These are phyloP conservation scores for Corymbia maculata DNA, from an alignment of 345 rosid genomes.

Conservation along the genomic window DNA sequence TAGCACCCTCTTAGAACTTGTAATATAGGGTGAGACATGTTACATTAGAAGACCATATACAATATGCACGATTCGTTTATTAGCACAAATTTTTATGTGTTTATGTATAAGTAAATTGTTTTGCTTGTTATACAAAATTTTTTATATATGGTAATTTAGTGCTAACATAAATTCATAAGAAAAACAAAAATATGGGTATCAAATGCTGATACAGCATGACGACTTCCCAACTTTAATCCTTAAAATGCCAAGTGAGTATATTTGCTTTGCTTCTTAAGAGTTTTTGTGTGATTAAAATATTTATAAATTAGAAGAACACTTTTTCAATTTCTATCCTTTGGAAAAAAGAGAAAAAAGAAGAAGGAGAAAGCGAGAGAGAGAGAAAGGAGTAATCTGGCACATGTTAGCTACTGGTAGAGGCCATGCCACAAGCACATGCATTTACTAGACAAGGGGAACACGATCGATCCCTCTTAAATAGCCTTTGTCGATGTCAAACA, in stretches of 20 bases:
- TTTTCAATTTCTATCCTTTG: background rate
- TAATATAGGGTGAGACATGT: background rate
- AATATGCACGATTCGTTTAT: accelerated
- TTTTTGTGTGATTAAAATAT: background rate
- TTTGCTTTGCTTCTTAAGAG: background rate
- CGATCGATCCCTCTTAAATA: background rate
- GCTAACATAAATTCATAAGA: background rate
- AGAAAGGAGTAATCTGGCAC: background rate
- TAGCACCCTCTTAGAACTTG: accelerated
- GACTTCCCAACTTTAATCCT: background rate
- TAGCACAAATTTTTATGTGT: background rate
- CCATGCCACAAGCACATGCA: background rate
- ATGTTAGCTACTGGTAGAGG: background rate
- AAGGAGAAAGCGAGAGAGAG: too few relatives aligned
- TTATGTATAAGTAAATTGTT: background rate
- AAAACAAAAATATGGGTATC: background rate
- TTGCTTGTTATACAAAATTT: background rate
- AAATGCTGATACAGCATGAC: accelerated
- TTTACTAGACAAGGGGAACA: background rate
- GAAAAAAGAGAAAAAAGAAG: background rate
- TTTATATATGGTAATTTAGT: background rate
- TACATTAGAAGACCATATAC: background rate
- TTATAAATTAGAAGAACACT: accelerated
- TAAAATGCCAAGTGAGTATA: background rate
- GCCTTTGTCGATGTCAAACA: too few relatives aligned